These are phyloP conservation scores for Neonothopanus nambi DNA, from an alignment of 1,284 basidiomycete species.

Conservation along the genomic window DNA sequence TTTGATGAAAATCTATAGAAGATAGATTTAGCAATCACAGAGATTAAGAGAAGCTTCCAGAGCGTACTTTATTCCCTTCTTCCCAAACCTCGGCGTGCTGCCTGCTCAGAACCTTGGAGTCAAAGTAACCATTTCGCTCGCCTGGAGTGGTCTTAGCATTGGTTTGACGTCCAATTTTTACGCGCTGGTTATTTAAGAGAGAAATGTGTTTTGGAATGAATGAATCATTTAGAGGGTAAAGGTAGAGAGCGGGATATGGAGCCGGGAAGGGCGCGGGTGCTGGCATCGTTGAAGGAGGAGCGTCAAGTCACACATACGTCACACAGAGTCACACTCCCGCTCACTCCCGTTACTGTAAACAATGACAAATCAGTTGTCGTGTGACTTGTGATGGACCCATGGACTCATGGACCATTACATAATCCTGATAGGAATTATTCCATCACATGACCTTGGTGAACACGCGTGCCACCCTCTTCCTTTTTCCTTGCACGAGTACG, in stretches of 20 bases:
- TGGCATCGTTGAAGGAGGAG: slow-evolving; percentile 33
- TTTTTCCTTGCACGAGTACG: neutral
- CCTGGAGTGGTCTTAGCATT: slow-evolving; percentile 95
- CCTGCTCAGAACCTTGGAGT: slow-evolving; percentile 93
- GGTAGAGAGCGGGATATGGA: slow-evolving; percentile 75
- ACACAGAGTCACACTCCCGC: too few relatives aligned
- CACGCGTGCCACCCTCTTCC: neutral
- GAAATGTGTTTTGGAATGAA: slow-evolving; percentile 96
- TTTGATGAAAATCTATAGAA: slow-evolving; percentile 88
- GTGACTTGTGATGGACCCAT: too few relatives aligned
- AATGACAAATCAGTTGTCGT: too few relatives aligned
- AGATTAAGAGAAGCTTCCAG: neutral
- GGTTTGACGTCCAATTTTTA: slow-evolving; percentile 98
- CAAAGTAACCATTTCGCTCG: slow-evolving; percentile 96
- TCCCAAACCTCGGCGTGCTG: slow-evolving; percentile 99
- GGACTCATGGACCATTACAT: too few relatives aligned
- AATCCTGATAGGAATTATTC: too few relatives aligned
- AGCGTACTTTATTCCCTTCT: slow-evolving; percentile 77
- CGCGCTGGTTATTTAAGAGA: slow-evolving; percentile 68
- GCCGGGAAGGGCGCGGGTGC: slow-evolving; percentile 40
- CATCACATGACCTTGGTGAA: too few relatives aligned
- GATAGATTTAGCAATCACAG: neutral
- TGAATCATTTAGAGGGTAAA: slow-evolving; percentile 95
- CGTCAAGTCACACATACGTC: too few relatives aligned
- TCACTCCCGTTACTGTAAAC: too few relatives aligned